Evolutionary conservation across 768 basidiomycete genomes (phyloP).

Genomic region (Hebeloma cylindrosporum): DNA sequence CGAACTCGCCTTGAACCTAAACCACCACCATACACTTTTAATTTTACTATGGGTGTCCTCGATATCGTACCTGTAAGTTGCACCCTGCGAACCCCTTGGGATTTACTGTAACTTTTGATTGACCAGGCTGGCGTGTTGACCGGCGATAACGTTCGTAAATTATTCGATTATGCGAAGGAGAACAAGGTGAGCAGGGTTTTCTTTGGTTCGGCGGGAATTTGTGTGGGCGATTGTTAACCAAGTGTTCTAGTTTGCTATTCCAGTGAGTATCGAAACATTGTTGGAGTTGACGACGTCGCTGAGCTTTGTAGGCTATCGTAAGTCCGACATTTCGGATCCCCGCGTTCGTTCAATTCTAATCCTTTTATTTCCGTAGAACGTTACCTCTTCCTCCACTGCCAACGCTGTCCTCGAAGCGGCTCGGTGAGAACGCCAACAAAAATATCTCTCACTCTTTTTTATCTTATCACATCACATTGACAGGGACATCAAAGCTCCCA

Average conservation of each 20-base stretch:
- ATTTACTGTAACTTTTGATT: conserved; percentile 3
- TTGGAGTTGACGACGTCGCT: conserved; percentile 4
- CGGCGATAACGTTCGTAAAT: conserved; percentile 90
- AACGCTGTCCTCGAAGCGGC: conserved; percentile 97
- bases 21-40: conserved; percentile 10
- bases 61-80: conserved; percentile 78
- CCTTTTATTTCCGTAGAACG: conserved; percentile 58
- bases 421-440: conserved; percentile 47
- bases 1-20: conserved; percentile 6
- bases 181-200: conserved; percentile 58
- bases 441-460: conserved; percentile 5
- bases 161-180: conserved; percentile 92
- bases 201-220: no score
- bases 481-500: conserved; percentile 94
- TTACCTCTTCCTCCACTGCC: conserved; percentile 93
- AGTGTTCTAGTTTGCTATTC: conserved; percentile 71
- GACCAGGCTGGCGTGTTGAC: conserved; percentile 89
- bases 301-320: conserved; percentile 65
- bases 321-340: conserved; percentile 32
- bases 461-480: conserved; percentile 19
- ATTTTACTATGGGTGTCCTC: conserved; percentile 67
- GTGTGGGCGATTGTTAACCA: conserved; percentile 3
- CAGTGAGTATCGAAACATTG: conserved; percentile 49
- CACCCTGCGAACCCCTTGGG: background rate
- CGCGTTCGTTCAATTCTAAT: conserved; percentile 8